These are phyloP conservation scores for Drechslera avenae DNA, from an alignment of 2,329 filamentous ascomycete species.

Conservation along the genomic window DNA sequence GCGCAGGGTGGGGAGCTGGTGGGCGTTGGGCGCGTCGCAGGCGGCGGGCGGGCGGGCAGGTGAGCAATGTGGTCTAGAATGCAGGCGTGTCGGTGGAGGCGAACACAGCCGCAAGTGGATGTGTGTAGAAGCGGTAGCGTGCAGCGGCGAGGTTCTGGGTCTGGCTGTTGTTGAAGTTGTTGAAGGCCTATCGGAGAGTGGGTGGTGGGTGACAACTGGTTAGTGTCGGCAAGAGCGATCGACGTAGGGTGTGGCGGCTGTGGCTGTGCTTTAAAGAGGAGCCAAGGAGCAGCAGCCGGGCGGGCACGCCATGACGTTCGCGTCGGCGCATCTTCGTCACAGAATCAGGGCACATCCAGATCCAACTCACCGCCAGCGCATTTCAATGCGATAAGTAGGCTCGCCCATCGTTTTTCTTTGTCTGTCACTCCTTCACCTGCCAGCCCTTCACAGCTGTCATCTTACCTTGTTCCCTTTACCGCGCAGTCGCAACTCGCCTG, in stretches of 20 bases:
- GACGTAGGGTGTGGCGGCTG: conserved; percentile 3
- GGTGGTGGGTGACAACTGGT: conserved; percentile 3
- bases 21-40: conserved; percentile 7
- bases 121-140: conserved; percentile 26
- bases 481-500: conserved; percentile 30
- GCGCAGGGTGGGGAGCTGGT: conserved; percentile 15
- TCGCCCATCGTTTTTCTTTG: neutral
- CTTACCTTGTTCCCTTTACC: conserved; percentile 13
- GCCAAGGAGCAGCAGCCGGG: conserved; percentile 3
- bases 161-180: conserved; percentile 4
- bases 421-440: conserved; percentile 12
- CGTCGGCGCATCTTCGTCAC: conserved; percentile 10
- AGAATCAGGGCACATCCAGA: conserved; percentile 38
- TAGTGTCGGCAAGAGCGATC: conserved; percentile 14
- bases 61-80: conserved; percentile 13
- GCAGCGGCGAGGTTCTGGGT: neutral
- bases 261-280: conserved; percentile 20
- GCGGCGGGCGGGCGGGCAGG: conserved; percentile 1
- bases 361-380: conserved; percentile 30
- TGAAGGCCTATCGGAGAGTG: conserved; percentile 12
- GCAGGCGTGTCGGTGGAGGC: neutral
- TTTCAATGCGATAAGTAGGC: conserved; percentile 27
- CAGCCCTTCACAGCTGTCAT: too few species aligned
- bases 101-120: conserved; percentile 38
- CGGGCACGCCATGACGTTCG: conserved; percentile 26